These are phyloP conservation scores for Pichia sp. DNA, from an alignment of 1,139 yeast genomes.

Conservation along the genomic window DNA sequence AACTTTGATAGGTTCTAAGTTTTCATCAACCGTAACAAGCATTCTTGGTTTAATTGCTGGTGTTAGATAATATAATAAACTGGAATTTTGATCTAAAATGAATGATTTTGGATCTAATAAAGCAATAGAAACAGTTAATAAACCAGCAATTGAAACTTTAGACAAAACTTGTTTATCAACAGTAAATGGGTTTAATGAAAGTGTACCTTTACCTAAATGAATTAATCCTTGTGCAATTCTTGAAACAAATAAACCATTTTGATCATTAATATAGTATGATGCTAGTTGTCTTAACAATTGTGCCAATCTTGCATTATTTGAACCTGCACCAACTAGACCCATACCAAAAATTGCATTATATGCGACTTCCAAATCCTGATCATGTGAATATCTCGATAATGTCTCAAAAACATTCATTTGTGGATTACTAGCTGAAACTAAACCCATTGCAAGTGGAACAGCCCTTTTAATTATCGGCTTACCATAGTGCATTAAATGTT, in stretches of 20 bases:
- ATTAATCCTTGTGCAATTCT: conserved; percentile 93
- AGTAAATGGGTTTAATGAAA: conserved; percentile 83
- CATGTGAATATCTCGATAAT: conserved; percentile 92
- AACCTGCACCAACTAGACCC: conserved; percentile 99
- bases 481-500: conserved; percentile 97
- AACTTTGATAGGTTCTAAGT: conserved; percentile 82
- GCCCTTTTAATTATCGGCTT: conserved; percentile 87
- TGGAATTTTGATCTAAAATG: conserved; percentile 54
- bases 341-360: conserved; percentile 91
- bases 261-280: conserved; percentile 83
- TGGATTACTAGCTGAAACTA: conserved; percentile 88
- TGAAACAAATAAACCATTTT: conserved; percentile 87
- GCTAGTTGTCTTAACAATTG: conserved; percentile 94
- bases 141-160: conserved; percentile 84
- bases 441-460: conserved; percentile 96
- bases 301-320: conserved; percentile 96
- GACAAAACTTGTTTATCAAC: conserved; percentile 84
- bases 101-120: conserved; percentile 77
- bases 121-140: conserved; percentile 79
- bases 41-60: conserved; percentile 91
- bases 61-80: conserved; percentile 73
- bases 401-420: conserved; percentile 98
- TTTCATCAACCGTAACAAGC: conserved; percentile 88
- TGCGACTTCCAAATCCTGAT: conserved; percentile 90
- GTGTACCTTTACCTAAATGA: conserved; percentile 93